Evolutionary conservation across 495 filamentous ascomycete genomes (phyloP), one percentile per base, ranked within the genome.

Genomic region (Delitschia confertaspora): DNA sequence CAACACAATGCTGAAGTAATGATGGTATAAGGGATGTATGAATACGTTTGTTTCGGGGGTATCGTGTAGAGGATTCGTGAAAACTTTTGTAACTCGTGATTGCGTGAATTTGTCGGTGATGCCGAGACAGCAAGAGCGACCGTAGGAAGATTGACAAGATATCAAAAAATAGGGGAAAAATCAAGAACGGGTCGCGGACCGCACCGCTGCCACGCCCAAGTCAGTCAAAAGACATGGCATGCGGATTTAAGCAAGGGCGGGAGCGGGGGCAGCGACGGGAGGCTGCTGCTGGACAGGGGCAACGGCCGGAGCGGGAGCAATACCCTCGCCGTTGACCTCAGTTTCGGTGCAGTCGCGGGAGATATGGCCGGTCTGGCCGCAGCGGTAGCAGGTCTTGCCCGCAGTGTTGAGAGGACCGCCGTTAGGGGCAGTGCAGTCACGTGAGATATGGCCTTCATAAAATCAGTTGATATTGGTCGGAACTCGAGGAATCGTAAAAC

Each of bases 351-450:
- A 96, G 42, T 96, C 89, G 37, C 88, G 82, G 33, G 85, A 93
- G 64, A 98, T 99, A 68, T 99, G 93, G 17, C 93, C 91, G 32
- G 84, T 75, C 68, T 95, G 80, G 43, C 88, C 84, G 63, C 93
- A 99, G 62, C 88, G 83, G 72, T 99, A 99, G 78, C 93, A 99
- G 47, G 87, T 93, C 78, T 95, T 96, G 57, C 89, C 89, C 49
- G 84, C 87, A 51, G 85, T 87, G 75, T 88, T 94, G 53, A 96
- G 73, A 24, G 88, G 88, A 16, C 93, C 93, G 33, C 93, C 93
- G 64, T 95, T 95, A 41, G 93, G 93, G 38, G 93, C 85, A 17
- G 88, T 94, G 71, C 91, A 99, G 68, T 99, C 91, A 52, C 89
- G 80, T 17, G 86, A 94, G 65, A 96, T 96, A 70, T 98, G 91